These are phyloP conservation scores for Heterobasidion parviporum DNA, from an alignment of 1,284 basidiomycete genomes.

Conservation along the genomic window DNA sequence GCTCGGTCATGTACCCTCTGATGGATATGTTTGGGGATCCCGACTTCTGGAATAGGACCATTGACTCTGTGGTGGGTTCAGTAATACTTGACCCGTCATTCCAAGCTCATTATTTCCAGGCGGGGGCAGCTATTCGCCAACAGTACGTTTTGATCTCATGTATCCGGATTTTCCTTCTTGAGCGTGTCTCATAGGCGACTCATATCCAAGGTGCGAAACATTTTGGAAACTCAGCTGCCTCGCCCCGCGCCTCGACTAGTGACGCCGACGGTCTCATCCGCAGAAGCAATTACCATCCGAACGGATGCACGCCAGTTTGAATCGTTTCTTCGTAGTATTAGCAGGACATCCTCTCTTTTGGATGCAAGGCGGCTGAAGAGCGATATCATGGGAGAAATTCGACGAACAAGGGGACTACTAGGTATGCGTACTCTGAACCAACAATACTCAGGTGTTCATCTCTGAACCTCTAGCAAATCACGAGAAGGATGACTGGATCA, in stretches of 20 bases:
- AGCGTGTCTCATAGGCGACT: slow-evolving; percentile 43
- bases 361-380: slow-evolving; percentile 88
- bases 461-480: slow-evolving; percentile 50
- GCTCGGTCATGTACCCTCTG: slow-evolving; percentile 75
- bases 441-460: background rate
- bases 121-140: slow-evolving; percentile 83
- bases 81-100: background rate
- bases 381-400: slow-evolving; percentile 82
- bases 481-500: slow-evolving; percentile 79
- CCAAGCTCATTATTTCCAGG: slow-evolving; percentile 35
- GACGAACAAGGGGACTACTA: slow-evolving; percentile 64
- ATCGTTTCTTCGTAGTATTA: slow-evolving; percentile 81
- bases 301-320: slow-evolving; percentile 82
- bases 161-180: background rate
- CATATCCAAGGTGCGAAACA: slow-evolving; percentile 77
- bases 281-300: slow-evolving; percentile 68
- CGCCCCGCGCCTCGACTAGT: slow-evolving; percentile 33
- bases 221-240: slow-evolving; percentile 75
- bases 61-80: slow-evolving; percentile 77
- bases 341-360: slow-evolving; percentile 70
- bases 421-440: slow-evolving; percentile 33
- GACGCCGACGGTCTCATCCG: slow-evolving; percentile 27
- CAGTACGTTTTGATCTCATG: slow-evolving; percentile 44
- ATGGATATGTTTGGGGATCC: slow-evolving; percentile 92
- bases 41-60: slow-evolving; percentile 92